A percentile compares a stretch with the other conserved stretches of the same genome.
These are phyloP conservation scores for Blastocystis sp. DNA, from an alignment of 352 stramenopile genomes.

Conservation along the genomic window DNA sequence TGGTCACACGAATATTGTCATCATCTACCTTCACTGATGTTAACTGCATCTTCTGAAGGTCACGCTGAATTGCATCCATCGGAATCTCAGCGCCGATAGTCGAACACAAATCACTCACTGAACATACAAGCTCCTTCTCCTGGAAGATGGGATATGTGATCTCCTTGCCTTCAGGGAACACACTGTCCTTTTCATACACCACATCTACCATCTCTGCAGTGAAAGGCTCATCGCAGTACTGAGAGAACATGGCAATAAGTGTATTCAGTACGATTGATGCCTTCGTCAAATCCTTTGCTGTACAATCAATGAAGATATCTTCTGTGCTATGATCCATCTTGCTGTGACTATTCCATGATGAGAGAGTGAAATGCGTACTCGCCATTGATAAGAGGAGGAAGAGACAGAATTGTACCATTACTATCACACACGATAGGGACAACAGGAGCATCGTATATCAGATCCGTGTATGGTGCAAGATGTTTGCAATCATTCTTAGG, in stretches of 20 bases:
- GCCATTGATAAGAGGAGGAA: constrained; percentile 99
- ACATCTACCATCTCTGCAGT: constrained; percentile 92
- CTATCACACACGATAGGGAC: constrained; percentile 95
- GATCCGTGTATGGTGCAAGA: constrained; percentile 97
- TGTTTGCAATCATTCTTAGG: constrained; percentile 81
- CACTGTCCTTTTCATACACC: constrained; percentile 85
- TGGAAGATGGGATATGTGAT: constrained; percentile 87
- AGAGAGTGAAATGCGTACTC: constrained; percentile 77
- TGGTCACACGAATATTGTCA: constrained; percentile 83
- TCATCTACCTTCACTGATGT: constrained; percentile 73
- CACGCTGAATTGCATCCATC: constrained; percentile 80
- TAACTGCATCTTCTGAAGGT: constrained; percentile 98
- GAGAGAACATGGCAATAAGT: constrained; percentile 97
- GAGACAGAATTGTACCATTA: constrained; percentile 89
- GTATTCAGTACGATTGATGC: constrained; percentile 98
- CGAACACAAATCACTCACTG: constrained; percentile 77
- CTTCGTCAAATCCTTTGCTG: constrained; percentile 98
- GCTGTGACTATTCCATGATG: not conserved
- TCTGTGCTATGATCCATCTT: constrained; percentile 91
- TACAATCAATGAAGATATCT: constrained; percentile 99
- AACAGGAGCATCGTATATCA: constrained; percentile 96
- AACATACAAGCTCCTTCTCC: constrained; percentile 76
- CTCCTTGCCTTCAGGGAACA: constrained; percentile 67
- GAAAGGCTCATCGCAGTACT: constrained; percentile 94
- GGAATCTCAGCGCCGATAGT: constrained; percentile 81